A percentile compares a stretch with the other conserved stretches of the same genome.
Evolutionary conservation across 1,139 yeast genomes (phyloP).

Genomic region (Debaryomyces psychrophilus): DNA sequence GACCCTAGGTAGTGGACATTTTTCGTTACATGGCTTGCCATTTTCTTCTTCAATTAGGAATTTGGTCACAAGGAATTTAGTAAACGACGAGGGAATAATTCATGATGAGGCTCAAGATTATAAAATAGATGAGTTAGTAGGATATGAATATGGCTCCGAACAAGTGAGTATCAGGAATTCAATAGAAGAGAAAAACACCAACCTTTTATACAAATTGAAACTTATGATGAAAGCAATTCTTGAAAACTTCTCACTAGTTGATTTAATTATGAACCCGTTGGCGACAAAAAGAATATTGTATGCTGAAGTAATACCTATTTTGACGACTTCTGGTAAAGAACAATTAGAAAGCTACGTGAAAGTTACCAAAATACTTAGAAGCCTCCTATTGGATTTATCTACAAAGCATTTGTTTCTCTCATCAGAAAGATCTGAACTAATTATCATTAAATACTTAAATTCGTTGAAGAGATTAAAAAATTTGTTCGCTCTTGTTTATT

Average conservation of each 20-base stretch:
- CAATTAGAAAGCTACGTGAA: conserved; percentile 10
- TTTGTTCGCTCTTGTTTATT: conserved; percentile 15
- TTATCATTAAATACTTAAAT: conserved; percentile 9
- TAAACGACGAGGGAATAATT: conserved; percentile 4
- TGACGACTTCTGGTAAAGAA: conserved; percentile 1
- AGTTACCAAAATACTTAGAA: conserved; percentile 15
- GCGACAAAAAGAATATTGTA: conserved; percentile 14
- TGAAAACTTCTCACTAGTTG: conserved; percentile 16
- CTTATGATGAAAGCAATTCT: conserved; percentile 10
- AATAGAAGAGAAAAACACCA: not conserved
- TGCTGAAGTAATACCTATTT: conserved; percentile 16
- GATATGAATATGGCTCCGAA: not conserved
- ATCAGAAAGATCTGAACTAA: not conserved
- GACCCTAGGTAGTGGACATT: conserved; percentile 2
- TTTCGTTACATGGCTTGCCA: conserved; percentile 25
- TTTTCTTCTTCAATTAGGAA: conserved; percentile 17
- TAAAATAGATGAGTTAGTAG: conserved; percentile 11
- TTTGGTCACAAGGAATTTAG: conserved; percentile 13
- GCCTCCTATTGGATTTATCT: conserved; percentile 22
- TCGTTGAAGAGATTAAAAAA: conserved; percentile 15
- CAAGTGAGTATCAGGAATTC: not conserved
- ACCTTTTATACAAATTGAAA: conserved; percentile 5
- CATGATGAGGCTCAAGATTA: not conserved
- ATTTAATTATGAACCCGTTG: conserved; percentile 18
- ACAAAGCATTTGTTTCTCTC: conserved; percentile 18